phyloP scores from a whole-genome alignment of 192 early-diverging fungal genomes.

The Podila verticillata region DNA sequence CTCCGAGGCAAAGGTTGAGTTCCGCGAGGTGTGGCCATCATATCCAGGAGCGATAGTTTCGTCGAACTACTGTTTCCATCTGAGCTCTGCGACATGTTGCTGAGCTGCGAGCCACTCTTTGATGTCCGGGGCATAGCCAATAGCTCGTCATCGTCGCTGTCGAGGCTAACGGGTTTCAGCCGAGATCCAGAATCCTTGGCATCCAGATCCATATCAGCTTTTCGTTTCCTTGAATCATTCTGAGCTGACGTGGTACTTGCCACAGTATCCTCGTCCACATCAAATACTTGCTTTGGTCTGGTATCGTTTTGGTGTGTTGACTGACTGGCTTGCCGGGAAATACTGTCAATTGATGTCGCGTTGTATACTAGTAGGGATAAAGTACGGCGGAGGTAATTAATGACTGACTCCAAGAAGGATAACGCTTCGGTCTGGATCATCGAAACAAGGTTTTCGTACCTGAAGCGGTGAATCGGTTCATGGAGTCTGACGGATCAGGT shows the following conservation, averaged over 20 bases:
- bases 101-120: not conserved
- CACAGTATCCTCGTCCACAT: too few species aligned
- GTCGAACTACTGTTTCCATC: not conserved
- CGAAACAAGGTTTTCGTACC: too few species aligned
- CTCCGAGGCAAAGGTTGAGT: constrained; percentile 26
- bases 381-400: too few species aligned
- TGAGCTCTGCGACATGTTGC: not conserved
- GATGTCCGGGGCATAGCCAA: not conserved
- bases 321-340: too few species aligned
- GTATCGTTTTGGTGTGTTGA: not conserved
- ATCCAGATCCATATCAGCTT: not conserved
- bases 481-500: too few species aligned
- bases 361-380: too few species aligned
- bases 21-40: constrained; percentile 40
- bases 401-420: too few species aligned
- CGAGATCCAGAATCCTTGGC: not conserved
- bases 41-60: constrained; percentile 27
- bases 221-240: constrained; percentile 13
- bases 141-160: constrained; percentile 31
- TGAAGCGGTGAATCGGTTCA: too few species aligned
- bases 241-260: not conserved
- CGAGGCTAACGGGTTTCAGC: not conserved
- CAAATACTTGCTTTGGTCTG: not conserved
- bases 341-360: too few species aligned
- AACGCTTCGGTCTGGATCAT: too few species aligned